Evolutionary conservation across 2,329 filamentous ascomycete species (phyloP).

Genomic region (Cryphonectria naterciae): DNA sequence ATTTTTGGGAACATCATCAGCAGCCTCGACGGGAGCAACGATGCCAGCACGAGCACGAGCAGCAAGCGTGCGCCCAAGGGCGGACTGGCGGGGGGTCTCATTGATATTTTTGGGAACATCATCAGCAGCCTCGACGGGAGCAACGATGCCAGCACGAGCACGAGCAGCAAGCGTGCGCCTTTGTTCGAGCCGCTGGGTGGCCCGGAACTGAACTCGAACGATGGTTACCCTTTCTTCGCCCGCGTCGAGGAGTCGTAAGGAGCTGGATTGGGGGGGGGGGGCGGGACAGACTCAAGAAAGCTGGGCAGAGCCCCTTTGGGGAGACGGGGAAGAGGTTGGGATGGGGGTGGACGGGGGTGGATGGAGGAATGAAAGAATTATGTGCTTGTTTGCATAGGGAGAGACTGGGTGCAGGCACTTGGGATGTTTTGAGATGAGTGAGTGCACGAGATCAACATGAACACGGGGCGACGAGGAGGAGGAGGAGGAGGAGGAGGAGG

Average conservation of each 20-base stretch:
- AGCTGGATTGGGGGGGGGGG: too few species aligned
- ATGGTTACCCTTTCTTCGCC: too few species aligned
- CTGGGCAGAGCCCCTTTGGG: too few species aligned
- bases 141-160: background rate
- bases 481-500: background rate
- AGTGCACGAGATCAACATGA: background rate
- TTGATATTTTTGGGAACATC: background rate
- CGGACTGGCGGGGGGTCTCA: background rate
- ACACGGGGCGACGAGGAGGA: too few species aligned
- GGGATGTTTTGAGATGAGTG: background rate
- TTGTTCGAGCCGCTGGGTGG: too few species aligned
- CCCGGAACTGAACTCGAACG: too few species aligned
- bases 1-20: background rate
- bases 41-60: background rate
- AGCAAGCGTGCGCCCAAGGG: background rate
- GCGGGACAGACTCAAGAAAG: too few species aligned
- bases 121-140: background rate
- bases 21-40: background rate
- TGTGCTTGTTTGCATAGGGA: background rate
- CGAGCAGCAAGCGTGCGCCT: too few species aligned
- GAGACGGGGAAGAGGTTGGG: background rate
- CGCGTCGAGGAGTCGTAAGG: too few species aligned
- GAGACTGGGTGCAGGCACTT: background rate
- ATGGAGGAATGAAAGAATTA: background rate
- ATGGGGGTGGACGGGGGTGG: background rate